phyloP scores from a whole-genome alignment of 2,329 filamentous ascomycete species.

The Sporothrix inflata region DNA sequence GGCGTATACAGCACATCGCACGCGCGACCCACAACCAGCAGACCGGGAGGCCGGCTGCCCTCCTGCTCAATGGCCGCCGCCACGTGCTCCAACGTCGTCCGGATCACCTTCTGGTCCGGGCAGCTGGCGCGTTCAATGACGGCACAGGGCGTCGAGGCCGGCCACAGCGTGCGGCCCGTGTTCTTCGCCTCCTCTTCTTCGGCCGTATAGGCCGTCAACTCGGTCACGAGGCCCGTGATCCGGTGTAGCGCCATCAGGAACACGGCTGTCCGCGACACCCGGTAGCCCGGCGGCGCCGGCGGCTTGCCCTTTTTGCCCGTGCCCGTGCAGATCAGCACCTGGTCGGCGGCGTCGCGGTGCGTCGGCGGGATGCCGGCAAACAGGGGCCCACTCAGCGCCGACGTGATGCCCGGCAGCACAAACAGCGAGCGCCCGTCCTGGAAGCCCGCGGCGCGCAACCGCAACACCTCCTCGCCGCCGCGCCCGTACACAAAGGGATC shows the following conservation, averaged over 20 bases:
- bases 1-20: slow-evolving; percentile 68
- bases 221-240: slow-evolving; percentile 71
- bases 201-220: slow-evolving; percentile 60
- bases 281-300: slow-evolving; percentile 79
- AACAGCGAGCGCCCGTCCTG: slow-evolving; percentile 50
- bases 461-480: slow-evolving; percentile 88
- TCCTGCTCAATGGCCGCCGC: slow-evolving; percentile 83
- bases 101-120: slow-evolving; percentile 88
- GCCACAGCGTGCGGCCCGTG: slow-evolving; percentile 61
- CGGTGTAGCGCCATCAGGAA: slow-evolving; percentile 96
- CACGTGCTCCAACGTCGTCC: slow-evolving; percentile 80
- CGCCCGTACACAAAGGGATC: slow-evolving; percentile 96
- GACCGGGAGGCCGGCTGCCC: slow-evolving; percentile 83
- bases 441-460: slow-evolving; percentile 74
- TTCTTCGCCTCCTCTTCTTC: slow-evolving; percentile 36
- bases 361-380: slow-evolving; percentile 88
- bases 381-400: slow-evolving; percentile 81
- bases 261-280: slow-evolving; percentile 78
- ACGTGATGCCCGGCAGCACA: slow-evolving; percentile 89
- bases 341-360: slow-evolving; percentile 86
- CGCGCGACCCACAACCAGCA: slow-evolving; percentile 81
- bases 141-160: slow-evolving; percentile 78
- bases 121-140: slow-evolving; percentile 94
- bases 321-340: slow-evolving; percentile 94
- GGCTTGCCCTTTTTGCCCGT: slow-evolving; percentile 88